Conservation (phyloP, 805 yeast species). For the Peterozyma xylosa region DNA sequence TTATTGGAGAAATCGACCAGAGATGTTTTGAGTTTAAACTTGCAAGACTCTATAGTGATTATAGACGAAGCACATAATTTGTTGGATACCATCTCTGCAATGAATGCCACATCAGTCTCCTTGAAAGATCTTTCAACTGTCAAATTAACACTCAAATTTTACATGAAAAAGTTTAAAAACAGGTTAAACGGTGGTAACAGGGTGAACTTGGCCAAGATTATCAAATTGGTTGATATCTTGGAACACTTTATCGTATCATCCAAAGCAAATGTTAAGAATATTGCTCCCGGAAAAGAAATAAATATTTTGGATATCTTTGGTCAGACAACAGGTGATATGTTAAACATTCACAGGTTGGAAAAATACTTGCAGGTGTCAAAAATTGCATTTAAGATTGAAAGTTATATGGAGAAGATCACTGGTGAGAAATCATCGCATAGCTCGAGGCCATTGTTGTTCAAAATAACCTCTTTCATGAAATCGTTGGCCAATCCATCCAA, state of each 20-base stretch:
- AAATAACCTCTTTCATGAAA: slow-evolving; percentile 55
- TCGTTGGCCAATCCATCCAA: slow-evolving; percentile 64
- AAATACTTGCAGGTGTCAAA: slow-evolving; percentile 59
- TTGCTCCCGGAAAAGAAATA: slow-evolving; percentile 48
- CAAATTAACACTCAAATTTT: slow-evolving; percentile 40
- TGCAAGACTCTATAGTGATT: slow-evolving; percentile 61
- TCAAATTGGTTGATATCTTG: slow-evolving; percentile 47
- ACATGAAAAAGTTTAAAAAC: slow-evolving; percentile 52
- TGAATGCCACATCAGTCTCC: slow-evolving; percentile 58
- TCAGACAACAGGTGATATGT: slow-evolving; percentile 56
- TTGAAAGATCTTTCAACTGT: slow-evolving; percentile 38
- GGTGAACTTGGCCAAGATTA: slow-evolving; percentile 56
- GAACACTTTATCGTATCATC: slow-evolving; percentile 34
- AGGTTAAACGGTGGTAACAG: slow-evolving; percentile 67
- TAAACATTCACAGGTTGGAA: slow-evolving; percentile 64
- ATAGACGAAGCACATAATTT: slow-evolving; percentile 93
- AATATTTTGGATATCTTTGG: slow-evolving; percentile 44
- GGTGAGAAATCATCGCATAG: slow-evolving; percentile 8
- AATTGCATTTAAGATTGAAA: slow-evolving; percentile 77
- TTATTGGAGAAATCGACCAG: slow-evolving; percentile 57
- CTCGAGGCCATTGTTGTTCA: slow-evolving; percentile 54
- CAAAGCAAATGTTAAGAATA: slow-evolving; percentile 19
- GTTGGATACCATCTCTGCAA: slow-evolving; percentile 63
- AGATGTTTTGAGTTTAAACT: slow-evolving; percentile 45
- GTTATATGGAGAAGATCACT: slow-evolving; percentile 39